Base-by-base conservation (phyloP, 148 eudicot genomes). In the Rhododendron kiyosumense region DNA sequence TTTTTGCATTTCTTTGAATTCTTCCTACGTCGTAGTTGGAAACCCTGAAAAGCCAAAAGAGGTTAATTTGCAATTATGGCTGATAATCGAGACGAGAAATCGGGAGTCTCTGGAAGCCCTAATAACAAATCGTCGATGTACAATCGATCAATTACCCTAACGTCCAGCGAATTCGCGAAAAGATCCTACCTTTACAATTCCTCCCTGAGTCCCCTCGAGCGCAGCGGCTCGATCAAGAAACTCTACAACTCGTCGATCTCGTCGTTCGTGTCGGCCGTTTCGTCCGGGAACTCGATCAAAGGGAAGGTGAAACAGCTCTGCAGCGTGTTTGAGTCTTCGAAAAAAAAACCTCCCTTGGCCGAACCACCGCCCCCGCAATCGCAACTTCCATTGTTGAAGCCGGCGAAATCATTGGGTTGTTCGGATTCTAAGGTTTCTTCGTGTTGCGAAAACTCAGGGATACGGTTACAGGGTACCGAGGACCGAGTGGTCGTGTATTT, bases 401-500 rank as follows among this genome's bases (percentile, higher is more conserved):
- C 91, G 1, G 38, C 82, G 12, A 92, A 90, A 32, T 91, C 90
- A 3, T 48, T 90, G 9, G 85, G 65, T 59, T 20, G 85, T 43
- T 63, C 87, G 0, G 93, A 91, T 84, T 89, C 87, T 63, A 88
- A 88, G 89, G 91, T 63, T 77, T 74, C 54, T 34, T 88, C 89
- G 67, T 89, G 87, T 6, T 17, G 48, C 0, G 90, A 89, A 12
- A 91, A 88, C 49, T 89, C 92, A 0, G 73, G 90, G n/a, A 90
- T 93, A 75, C 89, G 92, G n/a, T 92, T 94, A 24, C 98, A 94
- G 3, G 98, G 97, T 0, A 93, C 98, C 0, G 98, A 94, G 84
- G 98, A 97, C 67, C 89, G 96, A 1, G 93, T 94, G 7, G 99
- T 97, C 14, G 90, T 97, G 54, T 95, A 93, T 83, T 95, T 93